These are phyloP conservation scores for Phytophthora pistaciae DNA, from an alignment of 352 stramenopile genomes.

Conservation along the genomic window DNA sequence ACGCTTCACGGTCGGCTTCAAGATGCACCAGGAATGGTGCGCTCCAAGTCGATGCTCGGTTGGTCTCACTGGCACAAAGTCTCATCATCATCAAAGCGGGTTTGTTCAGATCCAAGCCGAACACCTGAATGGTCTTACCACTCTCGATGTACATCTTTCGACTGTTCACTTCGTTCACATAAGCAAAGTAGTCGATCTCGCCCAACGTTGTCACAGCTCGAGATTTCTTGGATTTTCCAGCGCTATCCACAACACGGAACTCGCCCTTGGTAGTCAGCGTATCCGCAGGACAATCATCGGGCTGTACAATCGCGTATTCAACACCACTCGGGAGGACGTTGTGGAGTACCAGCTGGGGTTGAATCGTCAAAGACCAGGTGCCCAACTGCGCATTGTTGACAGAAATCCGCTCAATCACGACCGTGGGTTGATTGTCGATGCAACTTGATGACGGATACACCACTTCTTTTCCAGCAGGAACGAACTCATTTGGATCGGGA, in stretches of 20 bases:
- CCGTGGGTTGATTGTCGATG: constrained; percentile 87
- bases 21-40: constrained; percentile 69
- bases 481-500: constrained; percentile 55
- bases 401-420: constrained; percentile 80
- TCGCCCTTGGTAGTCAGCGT: constrained; percentile 63
- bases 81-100: constrained; percentile 83
- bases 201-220: constrained; percentile 56
- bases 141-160: constrained; percentile 81
- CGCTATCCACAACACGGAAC: constrained; percentile 51
- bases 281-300: constrained; percentile 71
- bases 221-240: constrained; percentile 54
- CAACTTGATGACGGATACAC: constrained; percentile 71
- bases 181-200: constrained; percentile 75
- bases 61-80: constrained; percentile 66
- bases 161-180: constrained; percentile 83
- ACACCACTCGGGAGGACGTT: constrained; percentile 87
- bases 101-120: constrained; percentile 74
- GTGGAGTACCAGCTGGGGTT: constrained; percentile 82
- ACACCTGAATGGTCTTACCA: constrained; percentile 84
- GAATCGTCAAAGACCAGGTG: constrained; percentile 82
- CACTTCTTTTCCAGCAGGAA: constrained; percentile 65
- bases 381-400: constrained; percentile 65
- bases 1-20: constrained; percentile 52
- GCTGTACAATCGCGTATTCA: constrained; percentile 88
- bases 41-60: constrained; percentile 64